phyloP scores from a whole-genome alignment of 805 yeast genomes.

The Wickerhamiella azymoides region DNA sequence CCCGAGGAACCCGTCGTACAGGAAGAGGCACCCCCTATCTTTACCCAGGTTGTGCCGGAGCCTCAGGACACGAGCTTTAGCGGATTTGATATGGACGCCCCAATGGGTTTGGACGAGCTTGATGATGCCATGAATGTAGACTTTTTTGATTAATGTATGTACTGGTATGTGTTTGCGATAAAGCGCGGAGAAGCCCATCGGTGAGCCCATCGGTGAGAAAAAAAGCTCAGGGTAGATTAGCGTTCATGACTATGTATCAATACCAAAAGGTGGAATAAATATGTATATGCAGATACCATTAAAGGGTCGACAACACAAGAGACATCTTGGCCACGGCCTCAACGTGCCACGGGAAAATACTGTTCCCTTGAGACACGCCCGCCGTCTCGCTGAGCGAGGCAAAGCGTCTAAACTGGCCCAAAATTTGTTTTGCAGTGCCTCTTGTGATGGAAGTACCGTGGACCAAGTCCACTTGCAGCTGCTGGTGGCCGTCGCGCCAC shows the following conservation, averaged over 20 bases:
- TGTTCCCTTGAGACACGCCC: conserved; percentile 23
- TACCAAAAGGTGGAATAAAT: no score
- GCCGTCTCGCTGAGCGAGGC: conserved; percentile 25
- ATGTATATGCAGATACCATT: no score
- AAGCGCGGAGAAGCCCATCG: no score
- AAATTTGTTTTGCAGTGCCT: conserved; percentile 21
- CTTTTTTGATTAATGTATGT: conserved; percentile 12
- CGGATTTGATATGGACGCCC: conserved; percentile 13
- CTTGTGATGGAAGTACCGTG: conserved; percentile 10
- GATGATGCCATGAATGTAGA: conserved; percentile 20
- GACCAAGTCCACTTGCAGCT: conserved; percentile 9
- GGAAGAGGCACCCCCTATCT: not conserved
- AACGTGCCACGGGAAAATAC: conserved; percentile 30
- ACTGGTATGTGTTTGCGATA: conserved; percentile 6
- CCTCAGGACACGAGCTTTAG: conserved; percentile 9
- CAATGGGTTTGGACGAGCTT: conserved; percentile 20
- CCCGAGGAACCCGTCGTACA: not conserved
- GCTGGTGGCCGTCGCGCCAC: conserved; percentile 8
- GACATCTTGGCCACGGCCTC: conserved; percentile 24
- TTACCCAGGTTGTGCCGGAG: not conserved
- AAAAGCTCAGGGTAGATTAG: no score
- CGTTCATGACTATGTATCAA: no score
- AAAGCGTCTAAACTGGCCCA: conserved; percentile 27
- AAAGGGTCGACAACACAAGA: not conserved
- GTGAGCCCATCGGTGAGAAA: no score